Base-by-base conservation (phyloP, 2,329 filamentous ascomycete genomes). In the Ploettnerulaceae sp. region DNA sequence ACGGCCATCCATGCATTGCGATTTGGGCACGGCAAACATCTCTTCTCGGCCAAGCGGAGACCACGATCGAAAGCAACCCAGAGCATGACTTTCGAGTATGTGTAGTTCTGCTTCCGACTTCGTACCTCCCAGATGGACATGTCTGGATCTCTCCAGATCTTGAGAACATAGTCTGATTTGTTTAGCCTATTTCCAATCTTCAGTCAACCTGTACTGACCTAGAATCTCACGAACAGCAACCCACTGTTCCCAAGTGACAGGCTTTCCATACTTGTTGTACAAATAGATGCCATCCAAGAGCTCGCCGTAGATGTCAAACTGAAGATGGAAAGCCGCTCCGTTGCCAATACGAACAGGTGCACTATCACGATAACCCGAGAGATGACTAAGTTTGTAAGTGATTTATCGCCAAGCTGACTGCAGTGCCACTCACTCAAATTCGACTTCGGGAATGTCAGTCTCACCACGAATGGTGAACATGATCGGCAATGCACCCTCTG, bases 91-190 rank as follows among this genome's bases (percentile, higher is more conserved):
- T 89, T 87, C n/a, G 82, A 86, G 66, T 89, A 90, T 11, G 82
- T 79, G 56, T 89, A 90, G 59, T 88, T 79, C 64, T 89, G 84
- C 61, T 84, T 84, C 58, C 81, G 70, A 54, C 85, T 85, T 32
- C 85, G 77, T 5, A 88, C 84, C 63, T 90, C 86, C 86, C 85
- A 89, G 57, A 89, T 90, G 2, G 83, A 88, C 84, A 89, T 89
- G 60, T 90, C 85, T 9, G 80, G 79, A 33, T 24, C 68, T 47
- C 81, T 67, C 62, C 81, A 75, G 43, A 89, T 79, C 0, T 75
- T 80, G 51, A 87, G 71, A 28, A 87, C 82, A 57, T 86, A 85
- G 60, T 89, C 83, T 72, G 28, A 31, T 1, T 7, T 15, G 1
- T 37, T 63, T 38, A 64, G 58, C 25, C 41, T 21, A 15, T 8